Conservation (phyloP, 257 asterid species). For the Scutellaria minor region DNA sequence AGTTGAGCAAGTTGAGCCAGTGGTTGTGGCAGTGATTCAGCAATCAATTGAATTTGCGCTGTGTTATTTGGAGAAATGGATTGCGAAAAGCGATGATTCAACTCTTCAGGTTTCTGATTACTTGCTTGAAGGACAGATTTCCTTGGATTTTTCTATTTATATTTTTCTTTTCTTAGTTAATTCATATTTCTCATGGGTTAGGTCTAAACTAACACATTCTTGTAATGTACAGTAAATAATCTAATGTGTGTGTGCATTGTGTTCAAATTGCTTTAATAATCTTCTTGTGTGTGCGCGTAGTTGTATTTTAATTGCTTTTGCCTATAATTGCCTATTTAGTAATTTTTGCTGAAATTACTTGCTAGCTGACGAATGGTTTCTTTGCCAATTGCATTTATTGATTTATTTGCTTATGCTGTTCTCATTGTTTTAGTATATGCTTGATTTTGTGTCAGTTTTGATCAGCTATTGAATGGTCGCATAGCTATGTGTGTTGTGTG, state of each 20-base stretch:
- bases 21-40: constrained; percentile 76
- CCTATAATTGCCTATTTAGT: too few species aligned
- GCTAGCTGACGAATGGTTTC: too few species aligned
- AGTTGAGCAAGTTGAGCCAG: constrained; percentile 88
- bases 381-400: constrained; percentile 16
- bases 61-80: constrained; percentile 75
- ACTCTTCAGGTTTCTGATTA: constrained; percentile 68
- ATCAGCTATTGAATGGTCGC: constrained; percentile 21
- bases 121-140: neutral
- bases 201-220: neutral
- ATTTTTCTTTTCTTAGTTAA: constrained; percentile 10
- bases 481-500: too few species aligned
- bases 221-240: neutral
- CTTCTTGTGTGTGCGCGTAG: too few species aligned
- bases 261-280: too few species aligned
- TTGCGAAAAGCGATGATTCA: constrained; percentile 63
- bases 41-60: constrained; percentile 81
- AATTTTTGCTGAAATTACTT: too few species aligned
- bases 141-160: neutral
- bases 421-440: neutral
- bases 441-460: neutral
- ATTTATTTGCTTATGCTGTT: constrained; percentile 1
- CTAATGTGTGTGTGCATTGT: too few species aligned
- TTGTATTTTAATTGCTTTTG: too few species aligned
- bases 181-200: neutral